A percentile compares a stretch with the other conserved stretches of the same genome.
Conservation (phyloP, 2,329 filamentous ascomycete species). For the Botrytis aclada region DNA sequence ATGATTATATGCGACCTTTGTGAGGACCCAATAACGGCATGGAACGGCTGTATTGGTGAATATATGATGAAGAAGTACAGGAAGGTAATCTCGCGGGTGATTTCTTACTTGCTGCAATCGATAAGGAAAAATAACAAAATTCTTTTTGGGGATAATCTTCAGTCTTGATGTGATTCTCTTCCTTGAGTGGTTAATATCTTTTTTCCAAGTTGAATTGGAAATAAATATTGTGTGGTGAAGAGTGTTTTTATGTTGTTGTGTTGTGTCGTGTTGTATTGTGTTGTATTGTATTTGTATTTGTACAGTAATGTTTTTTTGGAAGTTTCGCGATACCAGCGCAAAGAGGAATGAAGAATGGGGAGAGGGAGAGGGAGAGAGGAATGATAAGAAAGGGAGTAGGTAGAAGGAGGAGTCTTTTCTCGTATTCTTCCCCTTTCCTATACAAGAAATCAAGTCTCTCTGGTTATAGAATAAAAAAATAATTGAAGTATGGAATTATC, state of each 20-base stretch:
- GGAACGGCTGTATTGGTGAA: constrained; percentile 10
- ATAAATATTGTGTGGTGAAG: not conserved
- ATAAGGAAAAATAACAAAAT: not conserved
- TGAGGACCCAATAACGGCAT: constrained; percentile 19
- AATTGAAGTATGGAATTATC: not conserved
- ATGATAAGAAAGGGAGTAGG: not conserved
- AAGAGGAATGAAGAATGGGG: constrained; percentile 12
- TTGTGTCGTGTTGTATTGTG: not conserved
- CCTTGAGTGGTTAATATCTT: not conserved
- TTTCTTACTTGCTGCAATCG: constrained; percentile 12
- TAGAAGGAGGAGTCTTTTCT: not conserved
- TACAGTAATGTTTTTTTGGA: not conserved
- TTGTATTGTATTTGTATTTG: not conserved
- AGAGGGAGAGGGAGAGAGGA: not conserved
- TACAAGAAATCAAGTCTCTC: not conserved
- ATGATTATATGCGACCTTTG: constrained; percentile 42
- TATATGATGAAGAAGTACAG: not conserved
- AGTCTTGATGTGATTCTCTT: not conserved
- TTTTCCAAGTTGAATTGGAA: not conserved
- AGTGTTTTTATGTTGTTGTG: not conserved
- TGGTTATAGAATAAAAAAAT: not conserved
- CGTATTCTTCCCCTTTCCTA: not conserved
- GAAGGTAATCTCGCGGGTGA: constrained; percentile 4
- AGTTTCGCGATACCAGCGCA: constrained; percentile 17
- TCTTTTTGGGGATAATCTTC: not conserved